A percentile compares a stretch with the other conserved stretches of the same genome.
phyloP scores from a whole-genome alignment of 2,329 filamentous ascomycete species.

The Westerdykella ornata region DNA sequence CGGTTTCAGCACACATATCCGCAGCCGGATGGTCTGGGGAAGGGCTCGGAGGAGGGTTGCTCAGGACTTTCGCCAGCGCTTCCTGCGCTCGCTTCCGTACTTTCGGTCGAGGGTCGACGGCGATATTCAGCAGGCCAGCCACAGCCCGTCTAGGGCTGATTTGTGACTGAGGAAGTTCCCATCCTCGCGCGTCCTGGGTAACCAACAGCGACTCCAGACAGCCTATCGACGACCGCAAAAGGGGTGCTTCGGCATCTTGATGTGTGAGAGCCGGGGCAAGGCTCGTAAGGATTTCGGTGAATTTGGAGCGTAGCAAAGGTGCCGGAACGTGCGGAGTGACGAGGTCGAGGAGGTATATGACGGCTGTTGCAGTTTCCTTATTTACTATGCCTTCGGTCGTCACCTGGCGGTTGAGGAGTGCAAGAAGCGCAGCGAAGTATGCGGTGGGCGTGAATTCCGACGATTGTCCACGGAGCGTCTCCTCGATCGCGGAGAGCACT shows the following conservation, averaged over 20 bases:
- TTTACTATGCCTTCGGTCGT: slow-evolving; percentile 61
- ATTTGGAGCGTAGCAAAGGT: slow-evolving; percentile 85
- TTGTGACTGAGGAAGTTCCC: slow-evolving; percentile 77
- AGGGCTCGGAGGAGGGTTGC: slow-evolving; percentile 80
- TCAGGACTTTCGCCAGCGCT: slow-evolving; percentile 73
- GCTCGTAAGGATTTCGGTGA: slow-evolving; percentile 82
- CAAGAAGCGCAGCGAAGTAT: slow-evolving; percentile 92
- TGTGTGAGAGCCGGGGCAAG: slow-evolving; percentile 78
- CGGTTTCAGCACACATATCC: slow-evolving; percentile 92
- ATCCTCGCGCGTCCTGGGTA: slow-evolving; percentile 79
- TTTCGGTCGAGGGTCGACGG: slow-evolving; percentile 84
- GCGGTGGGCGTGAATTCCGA: slow-evolving; percentile 76
- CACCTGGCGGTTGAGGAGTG: slow-evolving; percentile 73
- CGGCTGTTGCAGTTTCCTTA: slow-evolving; percentile 74
- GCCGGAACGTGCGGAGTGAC: slow-evolving; percentile 79
- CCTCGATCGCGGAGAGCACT: slow-evolving; percentile 84
- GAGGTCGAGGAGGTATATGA: slow-evolving; percentile 92
- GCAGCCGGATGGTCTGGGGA: slow-evolving; percentile 90
- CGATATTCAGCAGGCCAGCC: slow-evolving; percentile 75
- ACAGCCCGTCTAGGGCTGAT: slow-evolving; percentile 82
- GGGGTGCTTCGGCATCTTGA: slow-evolving; percentile 75
- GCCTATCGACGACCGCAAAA: slow-evolving; percentile 82
- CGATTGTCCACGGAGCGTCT: slow-evolving; percentile 83
- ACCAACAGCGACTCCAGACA: slow-evolving; percentile 87
- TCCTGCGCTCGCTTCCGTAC: slow-evolving; percentile 91